These are phyloP conservation scores for Coemansia sp. DNA, from an alignment of 192 early-diverging fungal genomes.

Conservation along the genomic window DNA sequence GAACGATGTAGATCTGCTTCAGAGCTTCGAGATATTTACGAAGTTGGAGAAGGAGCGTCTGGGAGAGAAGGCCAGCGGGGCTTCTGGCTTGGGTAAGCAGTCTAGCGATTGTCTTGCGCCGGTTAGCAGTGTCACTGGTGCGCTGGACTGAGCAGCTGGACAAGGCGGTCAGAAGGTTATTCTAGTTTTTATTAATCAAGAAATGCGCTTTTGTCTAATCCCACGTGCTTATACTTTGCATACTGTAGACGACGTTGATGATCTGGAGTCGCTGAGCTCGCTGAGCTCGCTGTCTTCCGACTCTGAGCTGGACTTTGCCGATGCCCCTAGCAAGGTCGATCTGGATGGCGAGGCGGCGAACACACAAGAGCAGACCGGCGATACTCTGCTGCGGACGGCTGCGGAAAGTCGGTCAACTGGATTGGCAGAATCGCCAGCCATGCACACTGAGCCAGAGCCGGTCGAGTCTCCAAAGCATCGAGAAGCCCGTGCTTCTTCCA, in stretches of 20 bases:
- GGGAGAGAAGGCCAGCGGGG: constrained; percentile 6
- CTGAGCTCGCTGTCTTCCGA: constrained; percentile 37
- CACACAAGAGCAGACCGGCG: too few relatives aligned
- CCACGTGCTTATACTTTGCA: background rate
- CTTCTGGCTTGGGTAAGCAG: constrained; percentile 11
- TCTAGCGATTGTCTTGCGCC: constrained; percentile 7
- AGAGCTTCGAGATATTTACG: constrained; percentile 42
- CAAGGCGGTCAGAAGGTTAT: background rate
- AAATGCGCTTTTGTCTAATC: background rate
- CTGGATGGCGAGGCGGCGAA: background rate
- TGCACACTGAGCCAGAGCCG: too few relatives aligned
- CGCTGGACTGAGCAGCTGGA: background rate
- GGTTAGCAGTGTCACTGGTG: background rate
- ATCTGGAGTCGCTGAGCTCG: constrained; percentile 33
- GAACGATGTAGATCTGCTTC: constrained; percentile 39
- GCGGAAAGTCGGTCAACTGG: background rate
- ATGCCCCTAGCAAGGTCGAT: background rate
- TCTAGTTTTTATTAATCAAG: background rate
- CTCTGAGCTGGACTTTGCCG: constrained; percentile 8
- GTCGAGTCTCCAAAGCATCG: too few relatives aligned
- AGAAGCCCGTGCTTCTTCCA: too few relatives aligned
- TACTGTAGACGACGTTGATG: constrained; percentile 14
- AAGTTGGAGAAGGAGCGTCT: constrained; percentile 38
- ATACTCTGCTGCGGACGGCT: too few relatives aligned
- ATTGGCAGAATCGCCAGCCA: too few relatives aligned